Evolutionary conservation across 2,329 filamentous ascomycete genomes (phyloP).

Genomic region (Ophiostoma pallidulum): DNA sequence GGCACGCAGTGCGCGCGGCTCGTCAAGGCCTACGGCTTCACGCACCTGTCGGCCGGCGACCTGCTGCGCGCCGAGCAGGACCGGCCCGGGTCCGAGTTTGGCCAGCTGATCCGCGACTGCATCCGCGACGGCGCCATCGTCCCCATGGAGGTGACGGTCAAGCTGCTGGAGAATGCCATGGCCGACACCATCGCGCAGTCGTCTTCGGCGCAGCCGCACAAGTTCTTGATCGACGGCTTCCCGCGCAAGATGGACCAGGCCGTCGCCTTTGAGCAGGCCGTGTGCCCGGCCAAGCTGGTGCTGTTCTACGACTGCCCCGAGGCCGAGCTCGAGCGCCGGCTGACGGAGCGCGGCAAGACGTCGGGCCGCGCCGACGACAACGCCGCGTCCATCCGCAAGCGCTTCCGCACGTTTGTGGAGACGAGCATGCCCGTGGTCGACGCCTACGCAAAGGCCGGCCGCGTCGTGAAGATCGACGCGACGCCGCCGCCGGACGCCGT

Average conservation of each 20-base stretch:
- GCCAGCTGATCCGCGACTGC: constrained; percentile 82
- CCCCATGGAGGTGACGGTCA: constrained; percentile 96
- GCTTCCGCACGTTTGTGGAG: constrained; percentile 88
- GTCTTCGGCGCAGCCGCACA: constrained; percentile 29
- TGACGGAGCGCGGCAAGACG: constrained; percentile 86
- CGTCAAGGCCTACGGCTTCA: constrained; percentile 81
- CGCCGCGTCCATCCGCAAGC: constrained; percentile 88
- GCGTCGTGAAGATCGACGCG: constrained; percentile 73
- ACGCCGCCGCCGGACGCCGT: constrained; percentile 56
- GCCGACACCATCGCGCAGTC: constrained; percentile 44
- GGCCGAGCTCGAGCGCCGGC: constrained; percentile 70
- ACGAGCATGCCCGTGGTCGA: constrained; percentile 97
- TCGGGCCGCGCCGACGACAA: constrained; percentile 90
- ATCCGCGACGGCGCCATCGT: constrained; percentile 95
- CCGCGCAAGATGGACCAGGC: constrained; percentile 97
- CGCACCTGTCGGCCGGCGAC: constrained; percentile 87
- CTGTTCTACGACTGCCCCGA: constrained; percentile 94
- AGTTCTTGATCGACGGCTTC: constrained; percentile 77
- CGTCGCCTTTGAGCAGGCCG: constrained; percentile 79
- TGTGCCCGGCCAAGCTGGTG: constrained; percentile 75
- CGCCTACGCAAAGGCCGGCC: constrained; percentile 64
- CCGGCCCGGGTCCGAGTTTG: constrained; percentile 76
- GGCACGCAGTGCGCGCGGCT: constrained; percentile 91
- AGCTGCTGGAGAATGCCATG: constrained; percentile 92
- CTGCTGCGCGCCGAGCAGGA: constrained; percentile 89